Percentiles rank a stretch among this genome's conserved stretches.
phyloP scores from a whole-genome alignment of 768 basidiomycete species.

The Steccherinum ochraceum region DNA sequence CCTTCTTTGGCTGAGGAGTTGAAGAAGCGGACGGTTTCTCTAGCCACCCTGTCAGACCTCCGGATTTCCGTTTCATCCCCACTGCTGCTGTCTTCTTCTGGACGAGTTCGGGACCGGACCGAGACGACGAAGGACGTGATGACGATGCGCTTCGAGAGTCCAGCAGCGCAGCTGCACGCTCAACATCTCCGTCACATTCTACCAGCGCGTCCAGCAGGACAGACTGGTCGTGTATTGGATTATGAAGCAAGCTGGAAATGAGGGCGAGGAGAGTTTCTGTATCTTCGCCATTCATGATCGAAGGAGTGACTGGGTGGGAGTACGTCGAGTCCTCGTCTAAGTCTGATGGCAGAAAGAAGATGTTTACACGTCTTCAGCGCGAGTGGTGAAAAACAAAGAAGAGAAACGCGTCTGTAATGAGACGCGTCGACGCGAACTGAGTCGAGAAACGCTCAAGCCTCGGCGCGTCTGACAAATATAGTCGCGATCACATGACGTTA shows the following conservation, averaged over 20 bases:
- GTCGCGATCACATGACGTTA: too few species aligned
- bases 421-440: too few species aligned
- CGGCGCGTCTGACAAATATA: too few species aligned
- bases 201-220: constrained; percentile 55
- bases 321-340: too few species aligned
- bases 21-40: neutral
- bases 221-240: constrained; percentile 28
- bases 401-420: too few species aligned
- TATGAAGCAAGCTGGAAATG: constrained; percentile 51
- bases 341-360: too few species aligned
- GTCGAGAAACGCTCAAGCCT: too few species aligned
- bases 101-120: neutral
- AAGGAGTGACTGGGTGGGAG: too few species aligned
- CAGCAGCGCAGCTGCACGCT: constrained; percentile 40
- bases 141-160: constrained; percentile 14
- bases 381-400: too few species aligned
- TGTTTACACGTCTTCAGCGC: too few species aligned
- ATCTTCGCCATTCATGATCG: constrained; percentile 30
- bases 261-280: constrained; percentile 67
- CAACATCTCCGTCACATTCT: constrained; percentile 47
- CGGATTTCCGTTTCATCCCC: neutral
- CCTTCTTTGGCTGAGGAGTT: neutral
- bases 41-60: neutral
- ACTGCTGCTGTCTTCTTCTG: neutral
- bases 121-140: constrained; percentile 1